These are phyloP conservation scores for Pythium dissimile DNA, from an alignment of 352 stramenopile species.

Conservation along the genomic window DNA sequence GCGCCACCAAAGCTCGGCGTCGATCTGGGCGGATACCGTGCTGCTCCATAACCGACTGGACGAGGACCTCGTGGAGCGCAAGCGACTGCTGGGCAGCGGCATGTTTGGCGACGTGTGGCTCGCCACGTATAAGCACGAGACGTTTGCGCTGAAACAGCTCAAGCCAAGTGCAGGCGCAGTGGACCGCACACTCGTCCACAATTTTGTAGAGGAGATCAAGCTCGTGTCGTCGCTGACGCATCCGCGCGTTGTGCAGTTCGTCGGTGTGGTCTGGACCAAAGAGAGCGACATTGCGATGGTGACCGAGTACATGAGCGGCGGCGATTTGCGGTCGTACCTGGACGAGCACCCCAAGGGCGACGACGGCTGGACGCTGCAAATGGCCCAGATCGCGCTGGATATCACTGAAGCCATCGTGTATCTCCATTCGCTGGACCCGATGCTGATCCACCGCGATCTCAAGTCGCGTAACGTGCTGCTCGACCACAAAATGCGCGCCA, in stretches of 20 bases:
- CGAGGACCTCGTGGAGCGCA: conserved; percentile 1
- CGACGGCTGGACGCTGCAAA: conserved; percentile 4
- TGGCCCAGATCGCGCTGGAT: conserved; percentile 8
- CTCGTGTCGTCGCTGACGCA: conserved; percentile 13
- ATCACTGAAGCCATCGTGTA: conserved; percentile 24
- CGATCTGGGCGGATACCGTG: conserved; percentile 10
- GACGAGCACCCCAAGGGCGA: neutral
- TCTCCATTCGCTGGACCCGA: conserved; percentile 16
- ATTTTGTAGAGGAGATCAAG: conserved; percentile 23
- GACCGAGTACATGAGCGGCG: conserved; percentile 28
- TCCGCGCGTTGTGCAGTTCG: conserved; percentile 14
- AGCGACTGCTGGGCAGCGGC: conserved; percentile 9
- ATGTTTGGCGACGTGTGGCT: conserved; percentile 27
- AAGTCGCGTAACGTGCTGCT: conserved; percentile 40
- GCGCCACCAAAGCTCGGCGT: neutral
- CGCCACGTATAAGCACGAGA: conserved; percentile 9
- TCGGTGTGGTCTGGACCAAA: conserved; percentile 30
- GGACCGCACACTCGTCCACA: neutral
- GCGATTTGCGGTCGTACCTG: conserved; percentile 19
- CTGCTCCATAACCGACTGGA: conserved; percentile 10
- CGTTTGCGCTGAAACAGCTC: conserved; percentile 13
- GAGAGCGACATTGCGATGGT: conserved; percentile 22
- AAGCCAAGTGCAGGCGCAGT: neutral
- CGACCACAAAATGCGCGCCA: conserved; percentile 20
- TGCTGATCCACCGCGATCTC: conserved; percentile 27